Conservation (phyloP, 2,329 filamentous ascomycete species). For the Lojkania enalia region DNA sequence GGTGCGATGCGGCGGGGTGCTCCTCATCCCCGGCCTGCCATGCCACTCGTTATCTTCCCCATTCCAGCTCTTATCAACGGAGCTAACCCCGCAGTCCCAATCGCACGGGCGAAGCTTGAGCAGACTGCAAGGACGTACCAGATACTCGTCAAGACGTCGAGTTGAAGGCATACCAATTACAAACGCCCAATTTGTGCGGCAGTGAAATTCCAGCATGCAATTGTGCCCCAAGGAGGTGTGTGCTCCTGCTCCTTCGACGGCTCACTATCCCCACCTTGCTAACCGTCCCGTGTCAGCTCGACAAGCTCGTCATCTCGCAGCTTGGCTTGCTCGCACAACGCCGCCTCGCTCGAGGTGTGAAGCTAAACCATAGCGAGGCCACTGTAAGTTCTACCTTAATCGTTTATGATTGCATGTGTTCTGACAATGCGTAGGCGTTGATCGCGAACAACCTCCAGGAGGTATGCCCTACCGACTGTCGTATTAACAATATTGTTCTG, state of each 20-base stretch:
- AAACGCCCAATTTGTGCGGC: neutral
- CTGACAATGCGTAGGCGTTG: constrained; percentile 62
- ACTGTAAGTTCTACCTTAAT: constrained; percentile 58
- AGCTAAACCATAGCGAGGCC: constrained; percentile 88
- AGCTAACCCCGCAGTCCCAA: neutral
- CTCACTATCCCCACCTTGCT: constrained; percentile 21
- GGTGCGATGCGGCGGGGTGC: no score
- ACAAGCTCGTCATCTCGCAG: constrained; percentile 94
- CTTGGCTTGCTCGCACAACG: constrained; percentile 85
- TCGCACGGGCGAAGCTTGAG: neutral
- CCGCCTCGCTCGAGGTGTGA: constrained; percentile 82
- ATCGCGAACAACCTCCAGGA: constrained; percentile 92
- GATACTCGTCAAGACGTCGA: neutral
- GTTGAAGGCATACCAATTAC: no score
- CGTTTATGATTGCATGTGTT: neutral
- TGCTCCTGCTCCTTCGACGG: constrained; percentile 9
- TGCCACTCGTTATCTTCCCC: no score
- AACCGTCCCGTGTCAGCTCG: constrained; percentile 63
- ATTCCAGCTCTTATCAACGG: neutral
- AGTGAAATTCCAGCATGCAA: constrained; percentile 30
- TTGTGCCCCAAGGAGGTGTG: constrained; percentile 45
- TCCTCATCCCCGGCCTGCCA: no score
- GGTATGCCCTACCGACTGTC: constrained; percentile 45
- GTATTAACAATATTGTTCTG: constrained; percentile 18
- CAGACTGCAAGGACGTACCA: neutral